These are phyloP conservation scores for Ceratocystis lukuohia DNA, from an alignment of 2,329 filamentous ascomycete species.

Conservation along the genomic window DNA sequence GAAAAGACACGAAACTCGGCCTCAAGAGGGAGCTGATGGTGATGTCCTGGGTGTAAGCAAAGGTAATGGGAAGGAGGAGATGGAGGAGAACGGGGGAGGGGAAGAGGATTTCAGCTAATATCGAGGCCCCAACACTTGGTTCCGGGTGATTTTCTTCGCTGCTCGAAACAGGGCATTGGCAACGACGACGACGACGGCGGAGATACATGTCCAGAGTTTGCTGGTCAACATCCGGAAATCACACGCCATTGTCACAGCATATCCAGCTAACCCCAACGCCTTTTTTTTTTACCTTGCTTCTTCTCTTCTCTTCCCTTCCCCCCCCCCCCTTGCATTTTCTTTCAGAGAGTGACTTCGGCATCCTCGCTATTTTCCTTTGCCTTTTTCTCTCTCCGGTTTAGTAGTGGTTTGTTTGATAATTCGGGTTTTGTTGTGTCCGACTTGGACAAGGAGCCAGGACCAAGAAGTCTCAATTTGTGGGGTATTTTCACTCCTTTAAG, in stretches of 20 bases:
- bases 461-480: not conserved
- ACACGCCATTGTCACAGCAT: not conserved
- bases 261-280: not conserved
- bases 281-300: not conserved
- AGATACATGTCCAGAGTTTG: not conserved
- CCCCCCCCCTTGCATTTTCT: not conserved
- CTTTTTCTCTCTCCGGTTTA: not conserved
- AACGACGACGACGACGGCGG: not conserved
- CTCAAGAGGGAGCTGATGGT: not conserved
- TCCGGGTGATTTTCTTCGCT: not conserved
- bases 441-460: not conserved
- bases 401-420: not conserved
- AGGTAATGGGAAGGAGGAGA: not conserved
- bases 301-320: not conserved
- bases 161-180: not conserved
- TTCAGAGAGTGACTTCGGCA: not conserved
- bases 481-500: not conserved
- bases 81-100: slow-evolving; percentile 1
- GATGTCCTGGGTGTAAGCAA: not conserved
- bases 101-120: slow-evolving; percentile 15
- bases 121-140: not conserved
- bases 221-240: not conserved
- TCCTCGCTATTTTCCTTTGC: not conserved
- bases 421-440: not conserved
- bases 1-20: not conserved